phyloP scores from a whole-genome alignment of 257 asterid genomes.

The Plantago major region DNA sequence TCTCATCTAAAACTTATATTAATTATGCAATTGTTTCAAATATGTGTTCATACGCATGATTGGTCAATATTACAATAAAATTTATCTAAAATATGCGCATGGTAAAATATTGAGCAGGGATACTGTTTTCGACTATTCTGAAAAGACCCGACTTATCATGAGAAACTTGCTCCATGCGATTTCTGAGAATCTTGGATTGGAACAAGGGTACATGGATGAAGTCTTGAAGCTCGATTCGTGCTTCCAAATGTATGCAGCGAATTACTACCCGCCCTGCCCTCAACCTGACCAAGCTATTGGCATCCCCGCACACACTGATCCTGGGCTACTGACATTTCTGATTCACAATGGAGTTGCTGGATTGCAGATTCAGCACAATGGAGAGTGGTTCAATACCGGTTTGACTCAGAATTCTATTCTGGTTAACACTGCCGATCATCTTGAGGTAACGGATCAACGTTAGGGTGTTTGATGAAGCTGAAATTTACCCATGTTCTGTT shows the following conservation, averaged over 20 bases:
- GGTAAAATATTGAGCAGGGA: constrained; percentile 21
- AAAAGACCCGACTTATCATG: constrained; percentile 20
- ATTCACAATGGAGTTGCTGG: constrained; percentile 39
- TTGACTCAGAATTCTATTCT: constrained; percentile 30
- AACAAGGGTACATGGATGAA: constrained; percentile 27
- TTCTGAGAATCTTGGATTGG: constrained; percentile 31
- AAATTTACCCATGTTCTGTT: too few species aligned
- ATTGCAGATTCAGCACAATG: constrained; percentile 32
- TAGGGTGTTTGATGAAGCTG: too few species aligned
- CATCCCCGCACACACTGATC: constrained; percentile 48
- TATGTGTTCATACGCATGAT: too few species aligned
- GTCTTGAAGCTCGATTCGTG: constrained; percentile 30
- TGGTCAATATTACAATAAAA: too few species aligned
- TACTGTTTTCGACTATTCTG: constrained; percentile 22
- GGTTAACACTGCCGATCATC: constrained; percentile 45
- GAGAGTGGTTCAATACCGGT: constrained; percentile 35
- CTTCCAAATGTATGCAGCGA: constrained; percentile 35
- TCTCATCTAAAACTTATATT: not conserved
- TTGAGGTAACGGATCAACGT: constrained; percentile 22
- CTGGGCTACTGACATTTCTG: constrained; percentile 39
- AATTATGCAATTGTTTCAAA: too few species aligned
- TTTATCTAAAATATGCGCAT: too few species aligned
- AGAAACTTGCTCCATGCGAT: constrained; percentile 28
- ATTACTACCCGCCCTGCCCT: constrained; percentile 45
- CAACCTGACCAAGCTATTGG: constrained; percentile 55